phyloP scores from a whole-genome alignment of 2,329 filamentous ascomycete genomes.

The Fusarium sp. region DNA sequence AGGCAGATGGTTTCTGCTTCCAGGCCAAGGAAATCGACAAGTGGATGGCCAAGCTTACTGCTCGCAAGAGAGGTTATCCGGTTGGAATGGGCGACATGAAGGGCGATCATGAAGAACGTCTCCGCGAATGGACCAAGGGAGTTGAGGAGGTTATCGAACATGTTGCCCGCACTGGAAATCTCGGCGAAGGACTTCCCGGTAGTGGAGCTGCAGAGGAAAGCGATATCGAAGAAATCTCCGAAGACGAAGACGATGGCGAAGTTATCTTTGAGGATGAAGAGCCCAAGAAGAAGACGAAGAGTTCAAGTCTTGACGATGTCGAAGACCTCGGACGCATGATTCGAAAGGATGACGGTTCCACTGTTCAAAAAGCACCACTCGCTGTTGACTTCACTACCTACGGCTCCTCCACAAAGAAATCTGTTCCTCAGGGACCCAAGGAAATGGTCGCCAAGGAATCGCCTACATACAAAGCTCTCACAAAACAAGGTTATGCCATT shows the following conservation, averaged over 20 bases:
- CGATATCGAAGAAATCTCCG: conserved; percentile 78
- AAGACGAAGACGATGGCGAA: conserved; percentile 70
- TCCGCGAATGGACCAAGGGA: conserved; percentile 84
- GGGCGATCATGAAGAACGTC: conserved; percentile 72
- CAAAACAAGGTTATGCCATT: conserved; percentile 96
- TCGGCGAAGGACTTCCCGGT: conserved; percentile 77
- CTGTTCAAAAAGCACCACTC: conserved; percentile 63
- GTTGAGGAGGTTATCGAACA: conserved; percentile 77
- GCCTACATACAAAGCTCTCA: conserved; percentile 88
- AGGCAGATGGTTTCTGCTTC: conserved; percentile 91
- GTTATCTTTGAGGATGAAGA: conserved; percentile 57
- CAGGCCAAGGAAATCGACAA: conserved; percentile 91
- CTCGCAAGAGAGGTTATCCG: conserved; percentile 86
- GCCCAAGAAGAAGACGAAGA: conserved; percentile 56
- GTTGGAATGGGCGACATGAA: conserved; percentile 90
- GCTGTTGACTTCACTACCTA: conserved; percentile 90
- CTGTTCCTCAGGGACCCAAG: conserved; percentile 68
- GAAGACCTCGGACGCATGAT: conserved; percentile 84
- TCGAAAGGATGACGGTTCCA: conserved; percentile 56
- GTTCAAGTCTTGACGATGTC: conserved; percentile 75
- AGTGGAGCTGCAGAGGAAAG: conserved; percentile 89
- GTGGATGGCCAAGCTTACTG: conserved; percentile 97
- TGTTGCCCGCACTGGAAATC: conserved; percentile 69
- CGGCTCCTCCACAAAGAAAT: conserved; percentile 63
- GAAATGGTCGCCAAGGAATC: conserved; percentile 96